Evolutionary conservation across 2,329 filamentous ascomycete species (phyloP).

Genomic region (Pseudogymnoascus sp.): DNA sequence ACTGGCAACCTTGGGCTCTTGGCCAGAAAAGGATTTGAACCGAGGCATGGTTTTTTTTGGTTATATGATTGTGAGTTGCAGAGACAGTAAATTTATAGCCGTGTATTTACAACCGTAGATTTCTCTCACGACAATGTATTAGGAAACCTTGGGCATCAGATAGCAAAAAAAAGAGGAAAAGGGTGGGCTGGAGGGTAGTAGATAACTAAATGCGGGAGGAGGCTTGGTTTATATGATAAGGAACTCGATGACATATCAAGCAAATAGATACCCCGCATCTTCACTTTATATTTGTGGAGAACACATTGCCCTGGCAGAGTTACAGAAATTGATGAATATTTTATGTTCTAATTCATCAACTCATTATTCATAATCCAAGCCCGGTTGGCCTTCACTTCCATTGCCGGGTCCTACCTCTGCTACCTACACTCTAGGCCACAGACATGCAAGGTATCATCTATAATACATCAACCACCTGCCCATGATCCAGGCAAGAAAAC

Average conservation of each 20-base stretch:
- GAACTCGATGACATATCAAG: neutral
- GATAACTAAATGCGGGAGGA: slow-evolving; percentile 5
- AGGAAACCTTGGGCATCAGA: neutral
- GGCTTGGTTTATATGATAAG: slow-evolving; percentile 1
- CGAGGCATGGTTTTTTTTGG: neutral
- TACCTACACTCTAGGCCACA: neutral
- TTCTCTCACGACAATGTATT: neutral
- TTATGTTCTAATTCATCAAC: slow-evolving; percentile 1
- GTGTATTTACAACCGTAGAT: neutral
- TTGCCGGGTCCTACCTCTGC: neutral
- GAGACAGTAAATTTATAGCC: neutral
- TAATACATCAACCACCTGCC: neutral
- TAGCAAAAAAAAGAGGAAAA: neutral
- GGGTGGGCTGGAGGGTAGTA: neutral
- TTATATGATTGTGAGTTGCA: neutral
- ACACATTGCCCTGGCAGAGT: neutral
- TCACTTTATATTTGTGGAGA: slow-evolving; percentile 1
- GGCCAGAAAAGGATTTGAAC: neutral
- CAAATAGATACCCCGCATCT: slow-evolving; percentile 2
- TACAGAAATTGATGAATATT: neutral
- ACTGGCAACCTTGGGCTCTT: neutral
- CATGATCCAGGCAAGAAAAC: neutral
- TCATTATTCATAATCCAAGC: neutral
- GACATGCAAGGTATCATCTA: neutral
- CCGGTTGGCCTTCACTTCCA: neutral